These are phyloP conservation scores for Casuarina glauca DNA, from an alignment of 306 rosid species.

Conservation along the genomic window DNA sequence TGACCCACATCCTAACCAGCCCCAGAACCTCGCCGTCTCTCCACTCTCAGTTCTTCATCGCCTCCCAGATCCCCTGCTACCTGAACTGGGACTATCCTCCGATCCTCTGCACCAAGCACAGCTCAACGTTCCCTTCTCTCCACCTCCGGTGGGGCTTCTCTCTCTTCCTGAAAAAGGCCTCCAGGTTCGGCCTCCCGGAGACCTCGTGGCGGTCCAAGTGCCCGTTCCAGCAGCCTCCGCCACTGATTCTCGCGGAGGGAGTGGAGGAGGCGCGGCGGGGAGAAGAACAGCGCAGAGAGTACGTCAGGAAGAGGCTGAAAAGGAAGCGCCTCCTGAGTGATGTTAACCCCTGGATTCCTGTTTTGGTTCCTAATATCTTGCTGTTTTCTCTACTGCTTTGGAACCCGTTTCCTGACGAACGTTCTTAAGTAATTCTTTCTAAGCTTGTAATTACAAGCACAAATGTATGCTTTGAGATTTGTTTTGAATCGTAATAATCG, in stretches of 20 bases:
- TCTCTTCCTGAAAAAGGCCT: conserved; percentile 59
- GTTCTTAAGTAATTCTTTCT: background rate
- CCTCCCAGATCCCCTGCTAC: conserved; percentile 72
- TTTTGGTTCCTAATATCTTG: conserved; percentile 60
- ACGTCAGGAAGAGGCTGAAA: conserved; percentile 55
- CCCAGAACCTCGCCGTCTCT: conserved; percentile 65
- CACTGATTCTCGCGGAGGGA: conserved; percentile 67
- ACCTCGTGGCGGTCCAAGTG: conserved; percentile 87
- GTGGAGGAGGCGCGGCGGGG: conserved; percentile 63
- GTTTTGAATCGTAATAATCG: background rate
- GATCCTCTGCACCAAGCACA: conserved; percentile 52
- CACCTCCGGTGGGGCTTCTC: conserved; percentile 57
- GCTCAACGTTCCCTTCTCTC: conserved; percentile 35
- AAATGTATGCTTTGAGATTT: background rate
- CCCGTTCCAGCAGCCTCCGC: conserved; percentile 79
- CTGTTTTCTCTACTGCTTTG: conserved; percentile 57
- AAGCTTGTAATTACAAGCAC: background rate
- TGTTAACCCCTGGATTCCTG: conserved; percentile 51
- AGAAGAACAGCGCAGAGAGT: conserved; percentile 38
- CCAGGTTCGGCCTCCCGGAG: conserved; percentile 39
- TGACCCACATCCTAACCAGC: conserved; percentile 73
- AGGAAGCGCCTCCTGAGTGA: conserved; percentile 41
- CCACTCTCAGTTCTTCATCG: conserved; percentile 68
- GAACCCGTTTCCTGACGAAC: conserved; percentile 44
- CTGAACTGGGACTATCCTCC: conserved; percentile 91